Conservation (phyloP, 2,329 filamentous ascomycete species). For the Xylariomycetidae sp. region DNA sequence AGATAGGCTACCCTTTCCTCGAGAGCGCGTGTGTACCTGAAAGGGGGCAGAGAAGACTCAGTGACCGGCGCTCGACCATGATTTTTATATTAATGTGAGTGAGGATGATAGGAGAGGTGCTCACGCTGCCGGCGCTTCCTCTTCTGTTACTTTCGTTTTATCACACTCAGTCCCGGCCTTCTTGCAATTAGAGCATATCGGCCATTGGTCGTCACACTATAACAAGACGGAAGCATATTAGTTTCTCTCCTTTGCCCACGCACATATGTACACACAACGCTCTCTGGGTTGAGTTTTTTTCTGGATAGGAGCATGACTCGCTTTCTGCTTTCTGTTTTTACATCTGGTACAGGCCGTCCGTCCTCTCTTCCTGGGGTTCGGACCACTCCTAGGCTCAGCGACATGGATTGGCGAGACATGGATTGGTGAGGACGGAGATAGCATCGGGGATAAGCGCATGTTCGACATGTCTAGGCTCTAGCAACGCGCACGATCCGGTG, state of each 20-base stretch:
- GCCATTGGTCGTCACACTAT: constrained; percentile 40
- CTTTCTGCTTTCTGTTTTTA: constrained; percentile 41
- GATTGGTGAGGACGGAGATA: constrained; percentile 10
- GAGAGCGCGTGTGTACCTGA: constrained; percentile 36
- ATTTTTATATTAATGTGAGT: too few species aligned
- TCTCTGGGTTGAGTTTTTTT: too few species aligned
- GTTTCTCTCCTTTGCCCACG: neutral
- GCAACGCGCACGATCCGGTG: too few species aligned
- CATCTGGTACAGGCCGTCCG: constrained; percentile 41
- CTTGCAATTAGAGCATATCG: constrained; percentile 38
- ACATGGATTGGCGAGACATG: constrained; percentile 1
- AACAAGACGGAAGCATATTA: constrained; percentile 4
- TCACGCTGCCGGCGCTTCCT: constrained; percentile 32
- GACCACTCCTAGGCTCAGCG: constrained; percentile 8
- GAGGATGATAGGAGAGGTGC: constrained; percentile 3
- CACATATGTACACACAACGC: neutral
- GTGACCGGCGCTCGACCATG: too few species aligned
- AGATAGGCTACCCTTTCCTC: constrained; percentile 38
- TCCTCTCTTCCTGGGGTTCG: constrained; percentile 38
- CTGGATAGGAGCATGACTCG: constrained; percentile 19
- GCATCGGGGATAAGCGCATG: constrained; percentile 10
- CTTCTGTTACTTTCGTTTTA: constrained; percentile 35
- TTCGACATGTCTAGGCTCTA: too few species aligned
- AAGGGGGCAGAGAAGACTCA: too few species aligned
- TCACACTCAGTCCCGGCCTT: constrained; percentile 37